phyloP scores from a whole-genome alignment of 345 rosid genomes.

The Bruguiera gymnorhiza region DNA sequence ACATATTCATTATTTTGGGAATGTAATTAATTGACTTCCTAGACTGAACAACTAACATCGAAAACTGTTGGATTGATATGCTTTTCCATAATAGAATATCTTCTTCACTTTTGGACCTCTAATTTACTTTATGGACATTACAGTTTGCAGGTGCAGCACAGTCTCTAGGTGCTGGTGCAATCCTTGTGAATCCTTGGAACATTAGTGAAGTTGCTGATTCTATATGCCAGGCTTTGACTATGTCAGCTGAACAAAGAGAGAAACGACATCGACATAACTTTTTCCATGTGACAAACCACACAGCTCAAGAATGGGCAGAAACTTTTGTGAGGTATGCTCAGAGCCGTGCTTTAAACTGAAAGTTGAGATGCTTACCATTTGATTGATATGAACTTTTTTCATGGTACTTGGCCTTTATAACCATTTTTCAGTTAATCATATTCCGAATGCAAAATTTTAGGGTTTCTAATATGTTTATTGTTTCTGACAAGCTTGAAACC shows the following conservation, averaged over 20 bases:
- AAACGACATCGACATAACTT: constrained; percentile 83
- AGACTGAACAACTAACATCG: background rate
- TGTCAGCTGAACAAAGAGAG: constrained; percentile 85
- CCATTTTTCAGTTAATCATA: background rate
- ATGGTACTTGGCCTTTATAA: background rate
- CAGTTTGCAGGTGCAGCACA: constrained; percentile 99
- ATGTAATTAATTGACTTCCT: no score
- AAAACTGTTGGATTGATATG: background rate
- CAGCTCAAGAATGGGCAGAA: constrained; percentile 99
- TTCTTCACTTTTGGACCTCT: background rate
- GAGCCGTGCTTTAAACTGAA: constrained; percentile 1
- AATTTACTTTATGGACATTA: constrained; percentile 16
- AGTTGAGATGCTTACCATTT: background rate
- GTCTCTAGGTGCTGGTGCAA: constrained; percentile 98
- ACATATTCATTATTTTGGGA: no score
- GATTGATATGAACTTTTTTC: background rate
- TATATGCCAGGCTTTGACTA: constrained; percentile 74
- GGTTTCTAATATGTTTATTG: background rate
- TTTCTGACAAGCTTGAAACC: background rate
- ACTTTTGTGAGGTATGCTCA: constrained; percentile 79
- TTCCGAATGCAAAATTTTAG: background rate
- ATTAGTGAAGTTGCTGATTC: constrained; percentile 97
- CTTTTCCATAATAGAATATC: background rate
- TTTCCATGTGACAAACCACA: constrained; percentile 72
- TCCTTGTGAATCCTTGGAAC: constrained; percentile 99